Evolutionary conservation across 371 early-diverging fungal genomes (phyloP).

Genomic region (Gilbertella persicaria): DNA sequence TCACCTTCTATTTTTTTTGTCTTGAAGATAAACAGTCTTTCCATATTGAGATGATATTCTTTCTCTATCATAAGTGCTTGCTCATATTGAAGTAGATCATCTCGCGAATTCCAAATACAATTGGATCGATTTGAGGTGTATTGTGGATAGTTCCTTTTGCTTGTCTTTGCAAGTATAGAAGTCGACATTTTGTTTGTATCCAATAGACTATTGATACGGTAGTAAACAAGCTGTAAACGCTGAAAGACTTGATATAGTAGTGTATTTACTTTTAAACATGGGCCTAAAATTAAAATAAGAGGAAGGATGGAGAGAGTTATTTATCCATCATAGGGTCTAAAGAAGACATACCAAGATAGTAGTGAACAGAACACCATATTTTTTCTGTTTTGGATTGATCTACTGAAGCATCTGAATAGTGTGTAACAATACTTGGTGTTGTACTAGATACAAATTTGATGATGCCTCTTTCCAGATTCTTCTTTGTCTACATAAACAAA

Average conservation of each 20-base stretch:
- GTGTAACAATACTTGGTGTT: conserved; percentile 1
- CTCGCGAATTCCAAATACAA: conserved; percentile 52
- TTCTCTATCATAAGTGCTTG: conserved; percentile 43
- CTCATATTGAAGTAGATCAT: conserved; percentile 59
- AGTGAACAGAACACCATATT: conserved; percentile 12
- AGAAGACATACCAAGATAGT: conserved; percentile 12
- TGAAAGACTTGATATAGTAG: conserved; percentile 34
- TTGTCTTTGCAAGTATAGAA: conserved; percentile 60
- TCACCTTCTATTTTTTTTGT: conserved; percentile 9
- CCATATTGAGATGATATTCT: conserved; percentile 33
- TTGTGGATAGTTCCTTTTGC: conserved; percentile 56
- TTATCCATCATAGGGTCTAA: no score
- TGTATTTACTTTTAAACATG: conserved; percentile 41
- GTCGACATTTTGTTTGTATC: conserved; percentile 43
- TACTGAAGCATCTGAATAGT: background rate
- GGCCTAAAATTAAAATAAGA: background rate
- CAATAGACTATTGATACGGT: conserved; percentile 36
- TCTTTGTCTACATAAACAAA: conserved; percentile 10
- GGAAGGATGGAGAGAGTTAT: background rate
- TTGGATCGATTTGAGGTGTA: conserved; percentile 54
- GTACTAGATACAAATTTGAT: conserved; percentile 1
- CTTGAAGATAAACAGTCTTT: conserved; percentile 22
- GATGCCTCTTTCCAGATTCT: conserved; percentile 1
- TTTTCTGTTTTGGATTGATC: conserved; percentile 3
- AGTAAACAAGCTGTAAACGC: conserved; percentile 56